Percentiles rank a stretch among this genome's conserved stretches.
Evolutionary conservation across 2,329 filamentous ascomycete species (phyloP).

Genomic region (Epichloe sp.): DNA sequence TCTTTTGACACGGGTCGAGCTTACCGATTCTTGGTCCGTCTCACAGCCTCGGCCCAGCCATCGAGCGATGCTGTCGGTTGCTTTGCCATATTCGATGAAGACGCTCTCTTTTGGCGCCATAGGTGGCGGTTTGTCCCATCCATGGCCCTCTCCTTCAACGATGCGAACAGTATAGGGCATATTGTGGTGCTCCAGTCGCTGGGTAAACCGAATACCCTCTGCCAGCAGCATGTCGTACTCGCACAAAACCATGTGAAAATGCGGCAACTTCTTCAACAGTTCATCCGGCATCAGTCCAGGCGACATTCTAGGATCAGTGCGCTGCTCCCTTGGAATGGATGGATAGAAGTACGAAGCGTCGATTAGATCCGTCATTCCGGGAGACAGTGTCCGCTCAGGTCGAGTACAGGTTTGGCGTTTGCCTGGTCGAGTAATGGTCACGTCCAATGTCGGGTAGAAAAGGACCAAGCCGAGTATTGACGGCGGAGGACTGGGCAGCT

Average conservation of each 20-base stretch:
- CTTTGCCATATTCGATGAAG: conserved; percentile 31
- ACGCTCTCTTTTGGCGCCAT: conserved; percentile 31
- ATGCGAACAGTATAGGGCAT: conserved; percentile 27
- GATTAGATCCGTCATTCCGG: conserved; percentile 46
- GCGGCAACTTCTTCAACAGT: conserved; percentile 37
- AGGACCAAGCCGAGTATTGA: conserved; percentile 38
- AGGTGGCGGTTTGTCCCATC: conserved; percentile 35
- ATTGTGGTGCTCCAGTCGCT: conserved; percentile 32
- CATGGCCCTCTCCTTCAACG: conserved; percentile 32
- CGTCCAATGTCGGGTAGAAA: conserved; percentile 52
- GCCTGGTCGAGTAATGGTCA: conserved; percentile 40
- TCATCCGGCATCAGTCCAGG: conserved; percentile 43
- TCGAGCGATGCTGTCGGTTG: conserved; percentile 25
- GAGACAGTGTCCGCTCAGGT: conserved; percentile 45
- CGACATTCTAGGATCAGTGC: conserved; percentile 41
- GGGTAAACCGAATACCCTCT: conserved; percentile 47
- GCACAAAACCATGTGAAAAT: conserved; percentile 46
- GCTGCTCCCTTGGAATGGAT: conserved; percentile 28
- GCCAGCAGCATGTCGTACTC: conserved; percentile 52
- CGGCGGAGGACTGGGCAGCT: conserved; percentile 25
- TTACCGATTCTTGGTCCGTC: conserved; percentile 22
- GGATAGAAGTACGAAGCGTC: conserved; percentile 49
- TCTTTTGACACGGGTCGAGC: conserved; percentile 21
- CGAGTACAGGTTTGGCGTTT: conserved; percentile 40
- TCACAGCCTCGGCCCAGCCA: conserved; percentile 28